phyloP scores from a whole-genome alignment of 345 rosid genomes.

The Bretschneidera sinensis region DNA sequence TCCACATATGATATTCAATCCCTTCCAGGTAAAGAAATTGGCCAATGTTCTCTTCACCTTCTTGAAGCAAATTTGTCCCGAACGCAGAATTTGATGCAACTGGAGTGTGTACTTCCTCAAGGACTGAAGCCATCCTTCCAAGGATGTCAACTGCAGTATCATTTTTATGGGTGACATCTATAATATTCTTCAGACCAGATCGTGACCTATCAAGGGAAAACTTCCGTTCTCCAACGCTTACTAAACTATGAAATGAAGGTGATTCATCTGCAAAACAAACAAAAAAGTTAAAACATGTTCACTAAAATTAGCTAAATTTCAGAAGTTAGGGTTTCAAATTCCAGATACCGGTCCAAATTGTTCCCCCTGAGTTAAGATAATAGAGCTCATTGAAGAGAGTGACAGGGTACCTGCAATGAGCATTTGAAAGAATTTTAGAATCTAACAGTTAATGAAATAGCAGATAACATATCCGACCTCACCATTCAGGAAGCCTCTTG shows the following conservation, averaged over 20 bases:
- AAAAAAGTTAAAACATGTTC: background rate
- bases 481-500: slow-evolving; percentile 88
- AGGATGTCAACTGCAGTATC: slow-evolving; percentile 58
- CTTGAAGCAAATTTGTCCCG: slow-evolving; percentile 79
- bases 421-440: slow-evolving; percentile 9
- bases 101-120: slow-evolving; percentile 61
- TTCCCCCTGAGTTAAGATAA: slow-evolving; percentile 87
- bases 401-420: slow-evolving; percentile 62
- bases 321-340: background rate
- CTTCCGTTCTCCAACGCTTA: slow-evolving; percentile 49
- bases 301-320: background rate
- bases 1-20: slow-evolving; percentile 87
- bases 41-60: slow-evolving; percentile 94
- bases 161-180: slow-evolving; percentile 28
- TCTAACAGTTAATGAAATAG: slow-evolving; percentile 2
- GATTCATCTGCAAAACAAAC: slow-evolving; percentile 56
- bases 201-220: slow-evolving; percentile 71
- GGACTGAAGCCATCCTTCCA: slow-evolving; percentile 62
- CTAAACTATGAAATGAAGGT: slow-evolving; percentile 66
- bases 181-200: slow-evolving; percentile 27
- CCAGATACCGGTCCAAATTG: slow-evolving; percentile 80
- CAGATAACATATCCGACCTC: slow-evolving; percentile 18
- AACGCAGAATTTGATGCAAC: slow-evolving; percentile 68
- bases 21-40: slow-evolving; percentile 95
- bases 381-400: slow-evolving; percentile 93